Evolutionary conservation across 805 yeast species (phyloP).

Genomic region (Suhomyces sp.): DNA sequence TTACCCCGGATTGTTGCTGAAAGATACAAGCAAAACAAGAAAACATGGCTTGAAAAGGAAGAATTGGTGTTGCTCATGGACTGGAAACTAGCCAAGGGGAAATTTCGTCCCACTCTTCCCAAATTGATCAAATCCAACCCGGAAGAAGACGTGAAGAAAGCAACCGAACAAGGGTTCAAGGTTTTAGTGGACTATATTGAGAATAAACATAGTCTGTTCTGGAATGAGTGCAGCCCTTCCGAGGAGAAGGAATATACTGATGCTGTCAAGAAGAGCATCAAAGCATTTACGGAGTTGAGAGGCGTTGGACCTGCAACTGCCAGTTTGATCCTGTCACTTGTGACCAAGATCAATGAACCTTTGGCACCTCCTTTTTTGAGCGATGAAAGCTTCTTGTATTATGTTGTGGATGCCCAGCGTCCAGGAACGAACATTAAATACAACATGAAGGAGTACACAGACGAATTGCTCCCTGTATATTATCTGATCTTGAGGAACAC

Average conservation of each 20-base stretch:
- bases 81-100: slow-evolving; percentile 46
- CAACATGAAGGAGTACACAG: slow-evolving; percentile 41
- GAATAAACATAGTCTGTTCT: slow-evolving; percentile 3
- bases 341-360: slow-evolving; percentile 14
- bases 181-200: slow-evolving; percentile 10
- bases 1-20: slow-evolving; percentile 28
- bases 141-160: slow-evolving; percentile 23
- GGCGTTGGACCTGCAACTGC: slow-evolving; percentile 57
- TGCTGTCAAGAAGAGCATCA: slow-evolving; percentile 24
- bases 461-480: slow-evolving; percentile 28
- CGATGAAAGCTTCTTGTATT: slow-evolving; percentile 45
- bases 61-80: slow-evolving; percentile 46
- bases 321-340: slow-evolving; percentile 40
- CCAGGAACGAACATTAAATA: slow-evolving; percentile 39
- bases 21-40: slow-evolving; percentile 20
- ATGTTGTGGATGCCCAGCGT: slow-evolving; percentile 23
- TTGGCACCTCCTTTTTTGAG: slow-evolving; percentile 48
- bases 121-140: slow-evolving; percentile 42
- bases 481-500: slow-evolving; percentile 13
- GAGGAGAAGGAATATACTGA: slow-evolving; percentile 15
- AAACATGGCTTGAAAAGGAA: slow-evolving; percentile 33
- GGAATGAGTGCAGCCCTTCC: slow-evolving; percentile 6
- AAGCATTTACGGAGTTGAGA: slow-evolving; percentile 32
- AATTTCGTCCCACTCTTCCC: slow-evolving; percentile 45
- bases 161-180: slow-evolving; percentile 29